These are phyloP conservation scores for Camelina sativa DNA, from an alignment of 345 rosid species.

Conservation along the genomic window DNA sequence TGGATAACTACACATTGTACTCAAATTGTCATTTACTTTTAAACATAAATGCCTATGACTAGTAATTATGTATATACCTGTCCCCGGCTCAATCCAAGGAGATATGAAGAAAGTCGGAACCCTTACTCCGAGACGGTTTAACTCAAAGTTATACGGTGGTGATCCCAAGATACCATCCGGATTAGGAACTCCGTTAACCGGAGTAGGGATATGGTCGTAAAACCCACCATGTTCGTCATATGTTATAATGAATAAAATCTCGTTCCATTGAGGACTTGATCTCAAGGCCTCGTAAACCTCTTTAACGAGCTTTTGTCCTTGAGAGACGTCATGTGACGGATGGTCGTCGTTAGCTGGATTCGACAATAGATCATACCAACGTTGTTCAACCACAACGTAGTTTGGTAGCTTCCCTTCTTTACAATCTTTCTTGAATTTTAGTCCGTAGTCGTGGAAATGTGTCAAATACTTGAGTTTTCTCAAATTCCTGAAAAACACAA, in stretches of 20 bases:
- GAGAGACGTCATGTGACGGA: slow-evolving; percentile 61
- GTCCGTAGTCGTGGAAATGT: slow-evolving; percentile 52
- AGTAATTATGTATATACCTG: slow-evolving; percentile 38
- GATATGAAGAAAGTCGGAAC: slow-evolving; percentile 57
- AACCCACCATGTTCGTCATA: slow-evolving; percentile 69
- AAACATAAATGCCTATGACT: background rate
- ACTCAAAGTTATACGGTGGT: slow-evolving; percentile 54
- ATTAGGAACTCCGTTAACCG: slow-evolving; percentile 52
- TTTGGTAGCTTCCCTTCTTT: slow-evolving; percentile 57
- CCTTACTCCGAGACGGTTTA: slow-evolving; percentile 66
- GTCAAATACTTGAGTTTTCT: slow-evolving; percentile 51
- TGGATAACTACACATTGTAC: slow-evolving; percentile 50
- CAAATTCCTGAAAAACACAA: slow-evolving; percentile 42
- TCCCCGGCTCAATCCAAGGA: slow-evolving; percentile 63
- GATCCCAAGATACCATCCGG: slow-evolving; percentile 57
- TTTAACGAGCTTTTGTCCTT: slow-evolving; percentile 59
- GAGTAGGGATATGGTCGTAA: slow-evolving; percentile 64
- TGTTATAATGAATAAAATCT: slow-evolving; percentile 51
- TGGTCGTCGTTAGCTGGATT: slow-evolving; percentile 56
- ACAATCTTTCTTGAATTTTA: slow-evolving; percentile 51
- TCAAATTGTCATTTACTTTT: background rate
- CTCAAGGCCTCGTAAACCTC: slow-evolving; percentile 59
- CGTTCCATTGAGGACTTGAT: slow-evolving; percentile 61
- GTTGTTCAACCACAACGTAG: slow-evolving; percentile 57
- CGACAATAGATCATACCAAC: slow-evolving; percentile 49